A percentile compares a stretch with the other conserved stretches of the same genome.
Evolutionary conservation across 257 asterid genomes (phyloP).

Genomic region (Solanum raphanifolium): DNA sequence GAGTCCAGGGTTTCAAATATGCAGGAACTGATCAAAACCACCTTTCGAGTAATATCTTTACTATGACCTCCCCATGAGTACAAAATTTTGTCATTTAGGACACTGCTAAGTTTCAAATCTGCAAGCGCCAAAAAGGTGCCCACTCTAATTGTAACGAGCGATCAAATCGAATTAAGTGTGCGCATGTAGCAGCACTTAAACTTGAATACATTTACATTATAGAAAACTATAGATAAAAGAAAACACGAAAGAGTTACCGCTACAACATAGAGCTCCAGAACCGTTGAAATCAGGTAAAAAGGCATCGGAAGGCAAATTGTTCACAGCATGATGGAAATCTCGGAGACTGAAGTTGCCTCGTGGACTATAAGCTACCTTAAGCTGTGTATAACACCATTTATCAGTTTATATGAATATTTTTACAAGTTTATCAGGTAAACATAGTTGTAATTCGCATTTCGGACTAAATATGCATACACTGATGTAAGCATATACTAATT

Average conservation of each 20-base stretch:
- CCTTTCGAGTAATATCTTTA: constrained; percentile 43
- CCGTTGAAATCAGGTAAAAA: constrained; percentile 39
- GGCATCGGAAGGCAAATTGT: constrained; percentile 63
- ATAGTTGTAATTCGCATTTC: not conserved
- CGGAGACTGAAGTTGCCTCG: constrained; percentile 75
- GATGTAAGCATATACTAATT: not conserved
- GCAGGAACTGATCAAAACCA: constrained; percentile 50
- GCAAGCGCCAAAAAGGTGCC: constrained; percentile 16
- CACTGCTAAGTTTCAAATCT: constrained; percentile 57
- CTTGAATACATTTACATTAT: not conserved
- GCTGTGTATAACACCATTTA: constrained; percentile 32
- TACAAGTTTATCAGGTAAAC: not conserved
- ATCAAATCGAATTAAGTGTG: not conserved
- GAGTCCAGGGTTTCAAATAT: constrained; percentile 41
- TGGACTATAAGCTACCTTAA: constrained; percentile 82
- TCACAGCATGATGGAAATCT: constrained; percentile 81
- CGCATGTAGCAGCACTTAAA: not conserved
- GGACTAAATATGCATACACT: not conserved
- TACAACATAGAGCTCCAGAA: constrained; percentile 29
- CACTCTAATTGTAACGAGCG: not conserved
- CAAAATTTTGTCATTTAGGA: constrained; percentile 41
- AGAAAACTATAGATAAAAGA: not conserved
- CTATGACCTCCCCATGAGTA: constrained; percentile 49
- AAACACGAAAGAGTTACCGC: constrained; percentile 16
- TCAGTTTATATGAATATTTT: not conserved